Conservation (phyloP, 768 basidiomycete genomes). For the Neoboletus magnificus region DNA sequence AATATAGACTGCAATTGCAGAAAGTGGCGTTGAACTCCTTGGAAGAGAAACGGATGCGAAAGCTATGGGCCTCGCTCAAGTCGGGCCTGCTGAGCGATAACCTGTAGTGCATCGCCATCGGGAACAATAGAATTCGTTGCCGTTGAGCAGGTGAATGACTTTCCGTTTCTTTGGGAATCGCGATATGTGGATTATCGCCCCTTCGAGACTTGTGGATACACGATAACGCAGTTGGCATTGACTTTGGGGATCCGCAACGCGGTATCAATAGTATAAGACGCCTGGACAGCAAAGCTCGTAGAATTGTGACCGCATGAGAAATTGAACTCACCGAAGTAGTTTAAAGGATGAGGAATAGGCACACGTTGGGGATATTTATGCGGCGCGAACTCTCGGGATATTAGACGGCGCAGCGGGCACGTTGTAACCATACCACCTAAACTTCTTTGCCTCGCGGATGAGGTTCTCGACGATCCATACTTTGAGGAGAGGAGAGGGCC, state of each 20-base stretch:
- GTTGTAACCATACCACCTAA: constrained; percentile 8
- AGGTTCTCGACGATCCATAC: neutral
- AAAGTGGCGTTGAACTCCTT: neutral
- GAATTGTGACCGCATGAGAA: constrained; percentile 4
- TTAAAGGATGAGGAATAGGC: constrained; percentile 6
- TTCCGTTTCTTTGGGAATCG: neutral
- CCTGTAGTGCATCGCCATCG: neutral
- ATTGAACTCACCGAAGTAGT: constrained; percentile 11
- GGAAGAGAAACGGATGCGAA: neutral
- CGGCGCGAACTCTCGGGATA: constrained; percentile 3
- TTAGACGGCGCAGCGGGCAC: constrained; percentile 9
- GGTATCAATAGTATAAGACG: constrained; percentile 11
- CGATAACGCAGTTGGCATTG: neutral
- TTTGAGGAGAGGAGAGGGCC: neutral
- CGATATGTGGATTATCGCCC: neutral
- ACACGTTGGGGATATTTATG: constrained; percentile 19
- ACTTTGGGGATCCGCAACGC: neutral
- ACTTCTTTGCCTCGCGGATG: constrained; percentile 18
- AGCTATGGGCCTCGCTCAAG: neutral
- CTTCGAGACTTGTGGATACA: neutral
- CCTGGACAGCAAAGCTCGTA: constrained; percentile 3
- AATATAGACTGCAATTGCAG: constrained; percentile 1
- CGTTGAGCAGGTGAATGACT: neutral
- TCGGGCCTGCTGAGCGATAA: neutral
- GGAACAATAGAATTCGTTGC: neutral